Evolutionary conservation across 208 protist species (phyloP).

Genomic region (Wallacemonas sp.): DNA sequence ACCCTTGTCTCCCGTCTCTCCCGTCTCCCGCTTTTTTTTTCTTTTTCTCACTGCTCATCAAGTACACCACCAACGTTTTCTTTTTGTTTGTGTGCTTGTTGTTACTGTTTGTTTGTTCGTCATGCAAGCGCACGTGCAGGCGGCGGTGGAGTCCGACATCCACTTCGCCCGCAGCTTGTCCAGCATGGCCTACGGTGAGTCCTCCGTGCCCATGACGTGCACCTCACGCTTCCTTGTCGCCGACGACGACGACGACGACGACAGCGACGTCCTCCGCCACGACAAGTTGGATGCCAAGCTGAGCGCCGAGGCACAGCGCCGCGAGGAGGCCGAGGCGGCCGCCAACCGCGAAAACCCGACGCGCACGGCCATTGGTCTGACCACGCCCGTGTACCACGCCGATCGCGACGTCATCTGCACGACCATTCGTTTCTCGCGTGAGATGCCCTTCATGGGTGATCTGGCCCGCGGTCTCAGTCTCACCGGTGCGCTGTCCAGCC

Average conservation of each 20-base stretch:
- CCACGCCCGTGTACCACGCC: not conserved
- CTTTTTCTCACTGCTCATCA: not conserved
- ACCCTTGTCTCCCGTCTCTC: too few species aligned
- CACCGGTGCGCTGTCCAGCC: not conserved
- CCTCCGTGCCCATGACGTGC: constrained; percentile 7
- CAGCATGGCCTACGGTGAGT: constrained; percentile 4
- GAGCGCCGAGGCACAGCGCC: not conserved
- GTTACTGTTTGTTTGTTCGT: not conserved
- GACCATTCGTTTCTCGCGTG: constrained; percentile 2
- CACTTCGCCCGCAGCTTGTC: constrained; percentile 15
- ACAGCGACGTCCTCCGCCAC: not conserved
- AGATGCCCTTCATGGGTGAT: constrained; percentile 10
- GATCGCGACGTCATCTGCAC: not conserved
- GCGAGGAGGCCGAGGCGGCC: constrained; percentile 3
- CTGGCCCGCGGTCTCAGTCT: not conserved
- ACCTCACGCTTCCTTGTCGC: constrained; percentile 10
- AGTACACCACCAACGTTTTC: constrained; percentile 3
- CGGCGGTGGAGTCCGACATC: constrained; percentile 8
- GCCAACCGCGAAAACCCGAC: constrained; percentile 15
- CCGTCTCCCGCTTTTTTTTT: constrained; percentile 1
- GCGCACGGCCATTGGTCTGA: constrained; percentile 8
- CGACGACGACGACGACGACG: constrained; percentile 11
- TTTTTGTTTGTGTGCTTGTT: not conserved
- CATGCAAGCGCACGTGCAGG: constrained; percentile 15
- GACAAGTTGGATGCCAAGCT: too few species aligned